A percentile compares a stretch with the other conserved stretches of the same genome.
Evolutionary conservation across 148 eudicot species (phyloP).

Genomic region (Persicaria maculosa): DNA sequence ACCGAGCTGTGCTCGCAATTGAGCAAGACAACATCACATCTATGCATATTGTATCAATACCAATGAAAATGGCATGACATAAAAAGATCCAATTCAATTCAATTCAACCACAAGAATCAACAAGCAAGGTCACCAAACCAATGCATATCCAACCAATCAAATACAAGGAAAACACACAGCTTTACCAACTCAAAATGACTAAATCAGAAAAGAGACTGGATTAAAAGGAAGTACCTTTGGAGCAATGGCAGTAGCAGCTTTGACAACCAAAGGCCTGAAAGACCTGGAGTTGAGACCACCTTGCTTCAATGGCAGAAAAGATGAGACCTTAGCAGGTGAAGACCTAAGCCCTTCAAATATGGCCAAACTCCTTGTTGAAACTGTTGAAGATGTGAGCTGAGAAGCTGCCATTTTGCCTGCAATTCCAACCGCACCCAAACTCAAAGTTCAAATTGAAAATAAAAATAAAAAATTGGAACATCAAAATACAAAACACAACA

Average conservation of each 20-base stretch:
- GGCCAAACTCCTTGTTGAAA: conserved; percentile 38
- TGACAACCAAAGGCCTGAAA: conserved; percentile 59
- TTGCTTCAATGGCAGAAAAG: conserved; percentile 39
- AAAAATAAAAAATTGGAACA: neutral
- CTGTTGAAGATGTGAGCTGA: conserved; percentile 56
- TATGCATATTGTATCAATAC: neutral
- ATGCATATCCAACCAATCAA: neutral
- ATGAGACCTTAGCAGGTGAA: conserved; percentile 27
- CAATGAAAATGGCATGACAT: neutral
- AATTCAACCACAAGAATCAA: neutral
- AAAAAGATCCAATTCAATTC: neutral
- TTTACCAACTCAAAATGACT: neutral
- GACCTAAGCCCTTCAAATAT: conserved; percentile 49
- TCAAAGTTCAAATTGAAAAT: conserved; percentile 2
- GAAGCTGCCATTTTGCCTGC: conserved; percentile 57
- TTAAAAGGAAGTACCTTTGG: conserved; percentile 47
- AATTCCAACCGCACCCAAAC: neutral
- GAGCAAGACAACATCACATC: neutral
- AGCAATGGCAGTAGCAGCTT: conserved; percentile 82
- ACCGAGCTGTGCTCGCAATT: neutral
- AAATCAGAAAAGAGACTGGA: neutral
- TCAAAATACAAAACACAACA: neutral
- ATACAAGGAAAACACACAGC: neutral
- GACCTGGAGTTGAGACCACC: conserved; percentile 25
- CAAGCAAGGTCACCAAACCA: neutral